Evolutionary conservation across 1,284 basidiomycete genomes (phyloP).

Genomic region (Ustanciosporium gigantosporum): DNA sequence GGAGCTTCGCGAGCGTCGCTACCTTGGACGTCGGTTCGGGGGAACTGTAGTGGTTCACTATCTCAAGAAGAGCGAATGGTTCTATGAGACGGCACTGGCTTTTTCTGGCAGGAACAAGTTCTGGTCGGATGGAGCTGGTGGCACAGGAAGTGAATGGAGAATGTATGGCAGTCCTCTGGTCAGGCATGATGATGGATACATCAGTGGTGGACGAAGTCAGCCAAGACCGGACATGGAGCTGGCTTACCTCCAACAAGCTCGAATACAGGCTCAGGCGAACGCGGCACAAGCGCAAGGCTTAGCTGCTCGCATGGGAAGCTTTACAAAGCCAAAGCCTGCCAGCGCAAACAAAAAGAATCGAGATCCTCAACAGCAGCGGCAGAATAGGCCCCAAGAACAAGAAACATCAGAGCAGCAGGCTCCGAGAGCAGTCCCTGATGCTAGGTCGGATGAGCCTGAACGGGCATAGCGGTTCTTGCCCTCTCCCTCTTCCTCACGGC

Average conservation of each 20-base stretch:
- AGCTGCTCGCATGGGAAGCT: slow-evolving; percentile 35
- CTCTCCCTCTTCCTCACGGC: no score
- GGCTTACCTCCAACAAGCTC: slow-evolving; percentile 37
- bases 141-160: slow-evolving; percentile 47
- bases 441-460: no score
- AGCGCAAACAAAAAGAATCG: no score
- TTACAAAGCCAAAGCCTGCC: slow-evolving; percentile 25
- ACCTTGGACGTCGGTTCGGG: slow-evolving; percentile 65
- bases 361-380: background rate
- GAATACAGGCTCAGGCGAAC: slow-evolving; percentile 34
- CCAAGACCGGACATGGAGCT: slow-evolving; percentile 43
- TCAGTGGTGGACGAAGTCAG: slow-evolving; percentile 40
- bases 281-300: slow-evolving; percentile 28
- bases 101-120: slow-evolving; percentile 75
- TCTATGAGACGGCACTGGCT: slow-evolving; percentile 85
- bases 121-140: slow-evolving; percentile 57
- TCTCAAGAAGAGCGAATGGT: slow-evolving; percentile 96
- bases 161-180: slow-evolving; percentile 54
- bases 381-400: slow-evolving; percentile 3
- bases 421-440: no score
- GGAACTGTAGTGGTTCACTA: slow-evolving; percentile 95
- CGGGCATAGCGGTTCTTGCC: no score
- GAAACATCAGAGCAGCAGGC: slow-evolving; percentile 6
- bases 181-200: slow-evolving; percentile 40
- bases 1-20: slow-evolving; percentile 66